Base-by-base conservation (phyloP, 441 rosid genomes). In the Croton setiger region DNA sequence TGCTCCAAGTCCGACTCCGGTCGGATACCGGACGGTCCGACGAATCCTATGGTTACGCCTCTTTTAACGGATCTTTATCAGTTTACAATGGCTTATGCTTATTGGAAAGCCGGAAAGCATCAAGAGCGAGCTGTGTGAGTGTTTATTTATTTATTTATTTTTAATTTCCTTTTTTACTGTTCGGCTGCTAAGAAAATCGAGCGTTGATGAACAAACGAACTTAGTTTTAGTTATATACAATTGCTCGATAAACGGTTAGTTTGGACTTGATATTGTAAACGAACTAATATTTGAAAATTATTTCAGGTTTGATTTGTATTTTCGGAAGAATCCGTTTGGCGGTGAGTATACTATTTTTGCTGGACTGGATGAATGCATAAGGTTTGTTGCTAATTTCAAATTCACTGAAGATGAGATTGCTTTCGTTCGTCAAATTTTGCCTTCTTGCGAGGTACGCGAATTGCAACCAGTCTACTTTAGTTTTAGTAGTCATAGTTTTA, bases 41-140 rank as follows among this genome's bases (percentile, higher is more conserved):
- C 96, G 5, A 89, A 91, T 73, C 93, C 96, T 21, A 89, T 91
- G 90, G 96, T 85, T 1, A 89, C 97, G 14, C 93, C 97, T 13
- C 86, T 91, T 8, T 78, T 91, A 57, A 89, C 89, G 66, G 97
- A 93, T 85, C 97, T 87, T 37, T 93, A 93, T 75, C 98, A 93
- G 87, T 93, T 91, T 80, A 84, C 97, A 65, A 91, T 93, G 96
- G 89, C 97, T 52, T 93, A 89, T 57, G 96, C 98, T 78, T 91
- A 89, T 72, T 91, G 98, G 98, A 93, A 89, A 80, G 98, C 92
- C 68, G 84, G 88, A 69, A 93, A 93, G 78, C 91, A 91, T 66
- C 62, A 76, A 59, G 97, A 89, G 33, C 84, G 88, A 47, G 84
- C 97, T 36, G 97, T 89, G 98, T 94, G 75, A 81, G 83, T 77